Base-by-base conservation (phyloP, 306 rosid genomes). In the Lotus japonicus region DNA sequence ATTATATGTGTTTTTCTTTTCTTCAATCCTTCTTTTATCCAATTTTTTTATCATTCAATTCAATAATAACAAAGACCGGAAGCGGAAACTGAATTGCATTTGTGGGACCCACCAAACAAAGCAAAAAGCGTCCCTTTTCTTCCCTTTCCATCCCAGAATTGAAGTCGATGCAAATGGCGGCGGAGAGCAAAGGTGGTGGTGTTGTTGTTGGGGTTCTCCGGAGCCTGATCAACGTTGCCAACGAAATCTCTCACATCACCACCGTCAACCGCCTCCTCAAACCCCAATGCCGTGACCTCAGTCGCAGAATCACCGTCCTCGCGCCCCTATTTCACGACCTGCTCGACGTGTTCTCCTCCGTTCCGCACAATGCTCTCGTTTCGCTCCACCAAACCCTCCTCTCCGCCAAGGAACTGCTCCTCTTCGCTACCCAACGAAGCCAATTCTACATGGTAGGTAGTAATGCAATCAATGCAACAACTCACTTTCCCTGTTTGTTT, bases 391-490 rank as follows among this genome's bases (percentile, higher is more conserved):
- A 38, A 2, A 71, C 80, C 10, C 31, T 79, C 2, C 41, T 59
- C 28, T 11, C 38, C 0, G 80, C 84, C 42, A 68, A 31, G 41
- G 68, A 68, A 1, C 33, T 79, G 65, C 87, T 79, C 50, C 64
- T 14, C 0, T 79, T 76, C 36, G 64, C 75, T 17, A 3, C 69
- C 18, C 35, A 9, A 0, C 66, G 65, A 14, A 79, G 87, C 64
- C 81, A 79, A 68, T 13, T 83, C 45, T 83, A 51, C 57, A 72
- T 75, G 87, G 87, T 72, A 35, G 6, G 5, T 35, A 35, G 42
- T 0, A 36, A 6, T 9, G 4, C 42, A 21, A 21, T n/a, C 26
- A 21, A 21, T n/a, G n/a, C 26, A 21, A 21, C 26, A 21, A 21
- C 26, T 21, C 26, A n/a, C n/a, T n/a, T n/a, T n/a, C n/a, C n/a